Conservation (phyloP, 306 rosid species). For the Prunus salicina region DNA sequence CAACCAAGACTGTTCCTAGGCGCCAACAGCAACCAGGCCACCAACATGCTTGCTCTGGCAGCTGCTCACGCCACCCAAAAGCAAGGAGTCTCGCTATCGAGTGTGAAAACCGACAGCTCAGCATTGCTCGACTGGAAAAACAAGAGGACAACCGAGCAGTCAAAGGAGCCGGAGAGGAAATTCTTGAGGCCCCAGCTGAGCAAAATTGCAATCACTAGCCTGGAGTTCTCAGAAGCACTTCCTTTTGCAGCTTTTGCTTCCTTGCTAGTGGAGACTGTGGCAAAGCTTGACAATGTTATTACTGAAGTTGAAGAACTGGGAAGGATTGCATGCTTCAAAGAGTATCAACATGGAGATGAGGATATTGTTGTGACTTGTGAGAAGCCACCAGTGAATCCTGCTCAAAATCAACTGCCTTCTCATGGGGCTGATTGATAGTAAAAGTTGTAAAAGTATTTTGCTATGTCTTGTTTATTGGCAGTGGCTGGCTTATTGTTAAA, state of each 20-base stretch:
- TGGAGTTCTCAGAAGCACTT: slow-evolving; percentile 96
- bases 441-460: slow-evolving; percentile 11
- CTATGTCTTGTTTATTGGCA: neutral
- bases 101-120: slow-evolving; percentile 79
- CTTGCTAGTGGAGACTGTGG: slow-evolving; percentile 88
- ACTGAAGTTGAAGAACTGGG: slow-evolving; percentile 89
- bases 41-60: slow-evolving; percentile 62
- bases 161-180: slow-evolving; percentile 59
- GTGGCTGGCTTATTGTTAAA: slow-evolving; percentile 1
- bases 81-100: slow-evolving; percentile 50
- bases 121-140: slow-evolving; percentile 72
- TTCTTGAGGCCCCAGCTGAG: slow-evolving; percentile 72
- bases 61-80: slow-evolving; percentile 57
- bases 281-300: slow-evolving; percentile 76
- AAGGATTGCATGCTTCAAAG: slow-evolving; percentile 68
- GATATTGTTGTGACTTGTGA: slow-evolving; percentile 52
- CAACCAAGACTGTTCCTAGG: slow-evolving; percentile 97
- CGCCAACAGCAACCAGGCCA: slow-evolving; percentile 50
- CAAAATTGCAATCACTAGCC: slow-evolving; percentile 77
- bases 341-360: slow-evolving; percentile 55
- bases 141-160: slow-evolving; percentile 40
- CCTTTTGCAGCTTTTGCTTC: slow-evolving; percentile 97
- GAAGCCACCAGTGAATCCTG: slow-evolving; percentile 41
- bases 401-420: slow-evolving; percentile 45
- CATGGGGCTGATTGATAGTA: slow-evolving; percentile 49